These are phyloP conservation scores for Pyrrhoderma noxium DNA, from an alignment of 1,284 basidiomycete species.

Conservation along the genomic window DNA sequence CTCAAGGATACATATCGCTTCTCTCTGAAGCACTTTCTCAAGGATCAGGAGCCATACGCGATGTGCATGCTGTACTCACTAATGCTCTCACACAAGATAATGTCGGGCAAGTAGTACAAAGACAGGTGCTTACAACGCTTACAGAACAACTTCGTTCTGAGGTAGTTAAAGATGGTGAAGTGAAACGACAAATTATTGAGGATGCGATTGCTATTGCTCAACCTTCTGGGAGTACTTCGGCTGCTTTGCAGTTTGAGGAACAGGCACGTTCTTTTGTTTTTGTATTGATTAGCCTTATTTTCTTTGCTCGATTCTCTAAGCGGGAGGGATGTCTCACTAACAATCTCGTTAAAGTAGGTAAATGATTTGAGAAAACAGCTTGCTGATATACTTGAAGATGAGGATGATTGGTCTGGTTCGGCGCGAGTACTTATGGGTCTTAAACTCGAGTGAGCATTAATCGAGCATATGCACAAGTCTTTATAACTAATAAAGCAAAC, in stretches of 20 bases:
- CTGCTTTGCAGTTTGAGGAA: conserved; percentile 74
- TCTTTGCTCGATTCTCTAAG: no score
- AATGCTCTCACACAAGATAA: conserved; percentile 72
- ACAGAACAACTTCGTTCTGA: conserved; percentile 57
- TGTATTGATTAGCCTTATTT: no score
- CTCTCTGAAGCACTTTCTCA: conserved; percentile 50
- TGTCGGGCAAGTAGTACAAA: conserved; percentile 75
- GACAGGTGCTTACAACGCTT: conserved; percentile 79
- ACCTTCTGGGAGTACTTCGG: conserved; percentile 48
- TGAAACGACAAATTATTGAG: conserved; percentile 64
- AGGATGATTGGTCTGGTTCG: conserved; percentile 91
- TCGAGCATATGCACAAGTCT: no score
- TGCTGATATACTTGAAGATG: conserved; percentile 79
- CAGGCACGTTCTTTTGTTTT: conserved; percentile 53
- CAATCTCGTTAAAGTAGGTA: conserved; percentile 42
- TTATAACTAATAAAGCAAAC: no score
- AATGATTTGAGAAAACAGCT: conserved; percentile 81
- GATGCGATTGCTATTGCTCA: conserved; percentile 67
- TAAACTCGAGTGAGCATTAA: conserved; percentile 10
- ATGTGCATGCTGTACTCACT: conserved; percentile 64
- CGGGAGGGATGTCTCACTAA: no score
- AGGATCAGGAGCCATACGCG: conserved; percentile 35
- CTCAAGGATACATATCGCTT: conserved; percentile 61
- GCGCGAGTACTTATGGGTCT: conserved; percentile 88
- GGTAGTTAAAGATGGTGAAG: conserved; percentile 44